Percentiles rank a stretch among this genome's conserved stretches.
These are phyloP conservation scores for Cryptosporidium canis DNA, from an alignment of 169 alveolate genomes.

Conservation along the genomic window DNA sequence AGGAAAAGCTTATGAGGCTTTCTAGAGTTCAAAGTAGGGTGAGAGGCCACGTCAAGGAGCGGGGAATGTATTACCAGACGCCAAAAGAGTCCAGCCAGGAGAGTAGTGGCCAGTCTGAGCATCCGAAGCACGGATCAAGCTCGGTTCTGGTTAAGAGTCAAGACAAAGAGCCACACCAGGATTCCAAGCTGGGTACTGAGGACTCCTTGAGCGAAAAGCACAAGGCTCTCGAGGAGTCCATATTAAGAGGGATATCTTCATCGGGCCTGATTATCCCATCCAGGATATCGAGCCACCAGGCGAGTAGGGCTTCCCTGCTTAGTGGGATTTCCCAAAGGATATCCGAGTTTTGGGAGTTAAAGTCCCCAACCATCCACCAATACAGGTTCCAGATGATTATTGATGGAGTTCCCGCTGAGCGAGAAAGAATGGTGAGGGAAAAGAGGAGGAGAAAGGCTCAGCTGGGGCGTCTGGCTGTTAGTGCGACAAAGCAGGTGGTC, in stretches of 20 bases:
- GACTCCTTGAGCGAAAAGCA: not conserved
- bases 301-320: not conserved
- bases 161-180: not conserved
- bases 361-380: slow-evolving; percentile 48
- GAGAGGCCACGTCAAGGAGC: not conserved
- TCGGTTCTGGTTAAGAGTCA: not conserved
- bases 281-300: not conserved
- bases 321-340: not conserved
- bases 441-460: not conserved
- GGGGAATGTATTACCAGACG: slow-evolving; percentile 3
- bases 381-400: slow-evolving; percentile 35
- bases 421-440: slow-evolving; percentile 24
- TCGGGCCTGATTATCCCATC: not conserved
- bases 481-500: slow-evolving; percentile 38
- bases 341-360: slow-evolving; percentile 25
- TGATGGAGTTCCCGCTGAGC: slow-evolving; percentile 15
- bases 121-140: not conserved
- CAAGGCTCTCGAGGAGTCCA: not conserved
- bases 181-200: too few relatives aligned
- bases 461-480: slow-evolving; percentile 21
- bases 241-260: not conserved
- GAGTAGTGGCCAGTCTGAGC: not conserved
- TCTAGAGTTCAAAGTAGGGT: not conserved
- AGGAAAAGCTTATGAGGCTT: not conserved
- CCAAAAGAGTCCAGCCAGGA: not conserved